Conservation (phyloP, 768 basidiomycete species). For the Tylopilus sp. region DNA sequence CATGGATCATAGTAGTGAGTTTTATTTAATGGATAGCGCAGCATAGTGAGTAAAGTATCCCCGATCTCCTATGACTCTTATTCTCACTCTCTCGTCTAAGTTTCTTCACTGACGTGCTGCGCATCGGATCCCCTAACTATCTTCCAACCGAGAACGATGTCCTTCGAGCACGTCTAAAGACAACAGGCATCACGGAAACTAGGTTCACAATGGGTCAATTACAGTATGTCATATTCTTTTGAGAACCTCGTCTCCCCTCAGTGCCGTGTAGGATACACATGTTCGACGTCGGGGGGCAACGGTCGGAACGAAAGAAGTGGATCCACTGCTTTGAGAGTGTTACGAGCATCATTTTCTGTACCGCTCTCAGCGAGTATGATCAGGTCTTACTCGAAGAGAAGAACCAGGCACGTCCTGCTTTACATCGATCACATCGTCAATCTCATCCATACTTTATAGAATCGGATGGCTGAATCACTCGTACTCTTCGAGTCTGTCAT, state of each 20-base stretch:
- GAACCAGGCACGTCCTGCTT: conserved; percentile 24
- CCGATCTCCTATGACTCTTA: not conserved
- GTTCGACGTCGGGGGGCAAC: conserved; percentile 80
- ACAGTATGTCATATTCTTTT: conserved; percentile 38
- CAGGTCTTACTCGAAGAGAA: conserved; percentile 65
- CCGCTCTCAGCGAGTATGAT: conserved; percentile 72
- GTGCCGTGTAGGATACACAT: conserved; percentile 47
- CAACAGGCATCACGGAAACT: conserved; percentile 88
- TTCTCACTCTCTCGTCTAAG: conserved; percentile 34
- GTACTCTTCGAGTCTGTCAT: conserved; percentile 75
- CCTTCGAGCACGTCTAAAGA: conserved; percentile 83
- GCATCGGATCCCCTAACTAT: conserved; percentile 81
- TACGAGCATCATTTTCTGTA: conserved; percentile 77
- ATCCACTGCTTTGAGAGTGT: conserved; percentile 79
- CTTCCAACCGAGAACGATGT: conserved; percentile 85
- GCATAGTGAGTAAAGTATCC: conserved; percentile 57
- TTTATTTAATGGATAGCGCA: conserved; percentile 95
- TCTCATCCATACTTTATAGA: conserved; percentile 35
- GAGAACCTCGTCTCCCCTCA: not conserved
- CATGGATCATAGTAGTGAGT: conserved; percentile 64
- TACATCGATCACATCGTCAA: not conserved
- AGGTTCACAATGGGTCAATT: conserved; percentile 68
- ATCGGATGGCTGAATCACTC: conserved; percentile 73
- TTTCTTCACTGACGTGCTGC: conserved; percentile 82
- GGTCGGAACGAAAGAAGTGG: conserved; percentile 81